A percentile compares a stretch with the other conserved stretches of the same genome.
Evolutionary conservation across 176 grass and related monocot species (phyloP).

Genomic region (Eragrostis nindensis): DNA sequence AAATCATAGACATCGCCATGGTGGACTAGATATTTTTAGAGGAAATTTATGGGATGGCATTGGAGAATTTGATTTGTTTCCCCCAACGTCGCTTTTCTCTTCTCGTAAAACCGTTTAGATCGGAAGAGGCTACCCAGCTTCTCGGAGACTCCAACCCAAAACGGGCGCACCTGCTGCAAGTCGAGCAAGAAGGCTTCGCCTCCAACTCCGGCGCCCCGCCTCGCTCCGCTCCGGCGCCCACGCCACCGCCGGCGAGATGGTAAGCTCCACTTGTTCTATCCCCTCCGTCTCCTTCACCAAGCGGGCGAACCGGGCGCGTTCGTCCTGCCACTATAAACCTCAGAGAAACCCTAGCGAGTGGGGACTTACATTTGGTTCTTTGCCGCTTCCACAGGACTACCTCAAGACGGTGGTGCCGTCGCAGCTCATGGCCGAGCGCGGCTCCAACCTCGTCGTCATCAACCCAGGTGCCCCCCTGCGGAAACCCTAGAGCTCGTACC

Average conservation of each 20-base stretch:
- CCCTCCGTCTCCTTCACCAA: not conserved
- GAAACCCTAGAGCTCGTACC: constrained; percentile 21
- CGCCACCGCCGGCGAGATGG: constrained; percentile 32
- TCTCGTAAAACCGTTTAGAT: no score
- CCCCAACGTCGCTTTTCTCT: no score
- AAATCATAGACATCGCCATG: no score
- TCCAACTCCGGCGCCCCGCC: not conserved
- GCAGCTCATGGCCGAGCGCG: constrained; percentile 86
- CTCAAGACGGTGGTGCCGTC: constrained; percentile 89
- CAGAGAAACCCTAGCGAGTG: constrained; percentile 37
- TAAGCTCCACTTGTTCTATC: not conserved
- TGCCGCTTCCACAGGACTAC: constrained; percentile 58
- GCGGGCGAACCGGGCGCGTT: not conserved
- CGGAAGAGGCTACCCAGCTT: no score
- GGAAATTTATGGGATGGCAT: no score
- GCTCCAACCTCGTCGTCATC: constrained; percentile 91
- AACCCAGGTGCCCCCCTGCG: constrained; percentile 68
- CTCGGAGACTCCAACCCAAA: no score
- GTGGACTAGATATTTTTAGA: no score
- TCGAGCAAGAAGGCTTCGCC: not conserved
- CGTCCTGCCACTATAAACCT: not conserved
- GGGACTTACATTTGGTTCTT: constrained; percentile 9
- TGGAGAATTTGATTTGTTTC: no score
- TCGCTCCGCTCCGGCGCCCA: not conserved
- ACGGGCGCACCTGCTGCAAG: not conserved